Conservation (phyloP, 2,329 filamentous ascomycete genomes). For the Fusarium euwallaceae region DNA sequence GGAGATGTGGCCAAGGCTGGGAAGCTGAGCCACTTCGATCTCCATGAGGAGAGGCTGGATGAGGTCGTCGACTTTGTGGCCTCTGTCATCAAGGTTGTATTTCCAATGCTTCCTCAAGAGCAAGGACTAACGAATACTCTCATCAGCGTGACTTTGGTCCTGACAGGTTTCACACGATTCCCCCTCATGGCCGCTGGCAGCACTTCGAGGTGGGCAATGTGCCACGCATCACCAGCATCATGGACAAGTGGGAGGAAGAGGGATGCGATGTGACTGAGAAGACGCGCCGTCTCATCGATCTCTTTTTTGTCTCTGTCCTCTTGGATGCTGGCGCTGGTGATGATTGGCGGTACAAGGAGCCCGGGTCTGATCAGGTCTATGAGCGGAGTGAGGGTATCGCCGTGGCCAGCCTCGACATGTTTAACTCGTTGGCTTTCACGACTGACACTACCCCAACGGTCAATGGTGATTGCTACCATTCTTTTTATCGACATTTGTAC, state of each 20-base stretch:
- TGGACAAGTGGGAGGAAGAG: constrained; percentile 59
- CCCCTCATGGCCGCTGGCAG: constrained; percentile 71
- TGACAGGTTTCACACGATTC: constrained; percentile 60
- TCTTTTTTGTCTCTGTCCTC: constrained; percentile 72
- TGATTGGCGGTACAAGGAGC: constrained; percentile 61
- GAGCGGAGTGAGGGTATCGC: constrained; percentile 65
- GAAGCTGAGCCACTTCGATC: constrained; percentile 58
- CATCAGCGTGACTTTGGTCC: constrained; percentile 64
- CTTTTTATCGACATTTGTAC: neutral
- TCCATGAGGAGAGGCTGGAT: constrained; percentile 54
- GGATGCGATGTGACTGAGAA: constrained; percentile 58
- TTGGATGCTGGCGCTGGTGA: constrained; percentile 68
- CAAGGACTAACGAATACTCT: constrained; percentile 1
- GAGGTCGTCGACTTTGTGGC: constrained; percentile 58
- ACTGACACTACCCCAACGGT: constrained; percentile 44
- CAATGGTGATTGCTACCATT: constrained; percentile 49
- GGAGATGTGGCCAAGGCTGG: constrained; percentile 53
- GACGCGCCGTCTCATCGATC: constrained; percentile 68
- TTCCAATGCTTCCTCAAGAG: neutral
- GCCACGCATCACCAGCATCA: constrained; percentile 60
- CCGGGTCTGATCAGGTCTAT: constrained; percentile 50
- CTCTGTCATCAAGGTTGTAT: constrained; percentile 57
- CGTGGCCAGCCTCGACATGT: constrained; percentile 65
- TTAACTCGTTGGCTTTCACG: constrained; percentile 56
- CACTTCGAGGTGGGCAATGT: constrained; percentile 71